phyloP scores from a whole-genome alignment of 2,329 filamentous ascomycete genomes.

The Nothopassalora personata region DNA sequence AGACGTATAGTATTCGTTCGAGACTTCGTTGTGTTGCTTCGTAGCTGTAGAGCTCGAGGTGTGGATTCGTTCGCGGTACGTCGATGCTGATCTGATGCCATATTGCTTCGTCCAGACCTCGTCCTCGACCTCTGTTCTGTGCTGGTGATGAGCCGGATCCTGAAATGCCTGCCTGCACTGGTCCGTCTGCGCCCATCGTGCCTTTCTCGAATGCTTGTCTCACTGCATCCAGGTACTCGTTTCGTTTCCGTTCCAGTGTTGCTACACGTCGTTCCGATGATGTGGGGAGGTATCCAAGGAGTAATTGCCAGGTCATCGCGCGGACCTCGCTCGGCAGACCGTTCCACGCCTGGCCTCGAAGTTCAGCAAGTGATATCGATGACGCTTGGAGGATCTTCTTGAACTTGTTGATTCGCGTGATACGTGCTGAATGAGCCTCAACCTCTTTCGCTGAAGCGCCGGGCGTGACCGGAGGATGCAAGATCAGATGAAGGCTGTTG shows the following conservation, averaged over 20 bases:
- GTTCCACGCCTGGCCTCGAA: constrained; percentile 85
- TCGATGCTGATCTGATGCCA: constrained; percentile 99
- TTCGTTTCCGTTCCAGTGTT: constrained; percentile 87
- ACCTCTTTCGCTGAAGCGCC: constrained; percentile 76
- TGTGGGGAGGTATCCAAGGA: constrained; percentile 93
- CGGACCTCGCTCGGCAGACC: constrained; percentile 92
- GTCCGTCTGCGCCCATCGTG: constrained; percentile 36
- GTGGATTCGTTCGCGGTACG: constrained; percentile 90
- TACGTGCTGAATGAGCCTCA: constrained; percentile 79
- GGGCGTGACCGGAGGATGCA: constrained; percentile 68
- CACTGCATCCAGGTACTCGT: constrained; percentile 93
- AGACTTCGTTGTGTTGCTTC: constrained; percentile 92
- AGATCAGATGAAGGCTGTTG: constrained; percentile 90
- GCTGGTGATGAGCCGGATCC: constrained; percentile 39
- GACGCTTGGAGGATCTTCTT: constrained; percentile 91
- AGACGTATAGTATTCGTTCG: constrained; percentile 92
- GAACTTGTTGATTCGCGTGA: constrained; percentile 96
- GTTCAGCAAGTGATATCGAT: constrained; percentile 76
- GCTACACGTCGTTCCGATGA: constrained; percentile 88
- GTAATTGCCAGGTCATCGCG: constrained; percentile 97
- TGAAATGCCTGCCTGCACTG: constrained; percentile 50
- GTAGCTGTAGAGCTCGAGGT: constrained; percentile 90
- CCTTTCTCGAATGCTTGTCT: constrained; percentile 58
- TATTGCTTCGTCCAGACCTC: constrained; percentile 89
- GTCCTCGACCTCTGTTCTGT: constrained; percentile 55